Base-by-base conservation (phyloP, 495 filamentous ascomycete species). In the Rostrohypoxylon terebratum region DNA sequence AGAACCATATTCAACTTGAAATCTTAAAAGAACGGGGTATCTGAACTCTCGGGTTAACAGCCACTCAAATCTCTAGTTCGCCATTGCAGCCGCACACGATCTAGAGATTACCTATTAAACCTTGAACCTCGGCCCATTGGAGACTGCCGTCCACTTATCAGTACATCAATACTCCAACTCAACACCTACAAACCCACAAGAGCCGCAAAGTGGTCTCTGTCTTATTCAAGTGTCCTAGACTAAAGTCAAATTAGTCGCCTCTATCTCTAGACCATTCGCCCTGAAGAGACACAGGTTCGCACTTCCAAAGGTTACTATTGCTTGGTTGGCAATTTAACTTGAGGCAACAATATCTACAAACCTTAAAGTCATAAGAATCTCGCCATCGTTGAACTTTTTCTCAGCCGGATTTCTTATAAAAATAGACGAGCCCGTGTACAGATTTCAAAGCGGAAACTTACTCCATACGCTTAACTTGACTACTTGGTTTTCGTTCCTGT, bases 311-410 rank as follows among this genome's bases (percentile, higher is more conserved):
- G 47, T 71, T 61, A 53, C 53, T 25, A 47, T 60, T 18, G 14
- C 42, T 36, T 61, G n/a, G 55, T 71, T 71, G 33, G 36, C 47
- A n/a, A 38, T 66, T 64, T 50, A 20, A 48, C 28, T 42, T 36
- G n/a, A 31, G 36, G 36, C 31, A 13, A 34, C 48, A 16, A 40
- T 16, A 28, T 60, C 4, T 1, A 36, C 21, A 28, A 61, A 61
- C 57, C 61, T 65, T 71, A 13, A 51, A 70, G n/a, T 36, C 45
- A 23, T 18, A 16, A 21, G 20, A 50, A 53, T n/a, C 34, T 68
- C 20, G 55, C 44, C 45, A 34, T 54, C 47, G 16, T 14, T 55
- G 20, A 47, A 14, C 38, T 53, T 53, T 18, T 53, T 68, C 9
- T 44, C 36, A 34, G 23, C 21, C 16, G 6, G 31, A 7, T 44